Evolutionary conservation across 1,284 basidiomycete species (phyloP).

Genomic region (Thelephora terrestris): DNA sequence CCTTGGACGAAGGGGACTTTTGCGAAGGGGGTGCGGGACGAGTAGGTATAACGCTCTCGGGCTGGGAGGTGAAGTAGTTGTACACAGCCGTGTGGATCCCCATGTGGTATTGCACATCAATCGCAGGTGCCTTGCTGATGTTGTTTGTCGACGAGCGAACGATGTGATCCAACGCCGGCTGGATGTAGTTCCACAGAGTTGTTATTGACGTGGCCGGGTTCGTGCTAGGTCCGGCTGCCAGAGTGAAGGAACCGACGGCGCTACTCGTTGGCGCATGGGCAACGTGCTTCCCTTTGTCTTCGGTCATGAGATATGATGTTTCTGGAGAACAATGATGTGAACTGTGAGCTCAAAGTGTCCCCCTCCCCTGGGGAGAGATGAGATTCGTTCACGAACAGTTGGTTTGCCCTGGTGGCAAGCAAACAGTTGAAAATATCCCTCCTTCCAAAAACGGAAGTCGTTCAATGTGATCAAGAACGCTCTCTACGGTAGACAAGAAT

Average conservation of each 20-base stretch:
- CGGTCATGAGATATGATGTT: neutral
- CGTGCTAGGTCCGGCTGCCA: constrained; percentile 48
- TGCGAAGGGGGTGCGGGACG: constrained; percentile 11
- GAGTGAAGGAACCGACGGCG: constrained; percentile 14
- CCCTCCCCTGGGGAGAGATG: no score
- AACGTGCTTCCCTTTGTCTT: constrained; percentile 3
- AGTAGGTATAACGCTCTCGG: constrained; percentile 22
- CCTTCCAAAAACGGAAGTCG: no score
- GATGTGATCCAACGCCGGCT: constrained; percentile 67
- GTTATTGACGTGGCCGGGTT: constrained; percentile 63
- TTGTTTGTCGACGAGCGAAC: constrained; percentile 54
- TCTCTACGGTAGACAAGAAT: no score
- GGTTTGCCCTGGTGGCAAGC: no score
- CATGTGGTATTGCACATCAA: constrained; percentile 62
- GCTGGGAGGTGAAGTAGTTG: constrained; percentile 66
- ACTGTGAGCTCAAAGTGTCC: neutral
- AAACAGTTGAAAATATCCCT: no score
- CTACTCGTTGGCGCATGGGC: neutral
- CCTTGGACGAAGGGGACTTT: constrained; percentile 17
- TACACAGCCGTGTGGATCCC: constrained; percentile 70
- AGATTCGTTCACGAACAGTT: no score
- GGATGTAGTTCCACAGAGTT: constrained; percentile 61
- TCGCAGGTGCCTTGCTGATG: constrained; percentile 47
- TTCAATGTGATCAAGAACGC: no score
- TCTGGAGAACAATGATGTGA: neutral